A percentile compares a stretch with the other conserved stretches of the same genome.
Conservation (phyloP, 139 green algal genomes). For the Trebouxia sp. region DNA sequence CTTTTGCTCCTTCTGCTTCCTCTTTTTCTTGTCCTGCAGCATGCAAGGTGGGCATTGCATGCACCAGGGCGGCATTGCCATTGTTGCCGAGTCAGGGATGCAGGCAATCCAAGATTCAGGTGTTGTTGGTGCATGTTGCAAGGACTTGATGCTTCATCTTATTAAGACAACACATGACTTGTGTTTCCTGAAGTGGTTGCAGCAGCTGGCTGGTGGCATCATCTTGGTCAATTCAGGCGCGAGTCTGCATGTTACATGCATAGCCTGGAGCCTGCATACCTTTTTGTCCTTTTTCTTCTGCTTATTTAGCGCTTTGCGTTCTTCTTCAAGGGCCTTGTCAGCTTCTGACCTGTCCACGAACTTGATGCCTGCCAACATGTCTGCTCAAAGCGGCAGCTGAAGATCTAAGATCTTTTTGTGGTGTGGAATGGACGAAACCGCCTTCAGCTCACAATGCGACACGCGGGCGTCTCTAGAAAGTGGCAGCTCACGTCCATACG, state of each 20-base stretch:
- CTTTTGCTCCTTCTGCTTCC: conserved; percentile 30
- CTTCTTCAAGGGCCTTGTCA: conserved; percentile 35
- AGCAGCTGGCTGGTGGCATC: background rate
- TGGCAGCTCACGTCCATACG: no score
- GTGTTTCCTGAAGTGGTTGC: background rate
- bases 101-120: no score
- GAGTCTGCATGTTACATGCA: background rate
- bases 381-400: no score
- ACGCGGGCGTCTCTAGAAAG: no score
- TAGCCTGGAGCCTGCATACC: background rate
- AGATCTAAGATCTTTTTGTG: no score
- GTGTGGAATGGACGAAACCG: no score
- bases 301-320: conserved; percentile 35
- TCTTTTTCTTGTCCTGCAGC: conserved; percentile 30
- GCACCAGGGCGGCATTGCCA: no score
- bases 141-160: background rate
- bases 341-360: conserved; percentile 42
- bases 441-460: no score
- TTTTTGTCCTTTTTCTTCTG: conserved; percentile 51
- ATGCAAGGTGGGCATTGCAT: no score
- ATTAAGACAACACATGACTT: background rate
- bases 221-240: no score
- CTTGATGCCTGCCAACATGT: conserved; percentile 52
- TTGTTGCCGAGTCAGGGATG: no score
- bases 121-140: no score